A percentile compares a stretch with the other conserved stretches of the same genome.
These are phyloP conservation scores for Houttuynia cordata DNA, from an alignment of 164 flowering plant genomes.

Conservation along the genomic window DNA sequence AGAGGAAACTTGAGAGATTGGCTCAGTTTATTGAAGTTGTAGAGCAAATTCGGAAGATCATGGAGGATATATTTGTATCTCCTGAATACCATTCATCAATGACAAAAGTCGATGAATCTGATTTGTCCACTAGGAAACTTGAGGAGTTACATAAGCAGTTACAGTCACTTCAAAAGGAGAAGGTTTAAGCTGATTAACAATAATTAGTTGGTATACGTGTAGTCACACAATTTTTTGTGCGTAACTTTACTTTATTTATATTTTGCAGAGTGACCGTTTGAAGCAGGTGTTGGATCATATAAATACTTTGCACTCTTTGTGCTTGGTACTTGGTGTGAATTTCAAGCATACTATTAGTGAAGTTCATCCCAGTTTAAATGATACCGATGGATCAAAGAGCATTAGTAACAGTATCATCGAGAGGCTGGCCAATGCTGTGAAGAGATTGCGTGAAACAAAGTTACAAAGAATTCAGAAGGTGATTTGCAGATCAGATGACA, in stretches of 20 bases:
- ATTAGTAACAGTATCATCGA: slow-evolving; percentile 37
- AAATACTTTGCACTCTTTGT: slow-evolving; percentile 35
- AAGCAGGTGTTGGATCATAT: slow-evolving; percentile 44
- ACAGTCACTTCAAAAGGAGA: slow-evolving; percentile 70
- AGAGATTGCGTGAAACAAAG: slow-evolving; percentile 41
- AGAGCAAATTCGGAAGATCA: slow-evolving; percentile 42
- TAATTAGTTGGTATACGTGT: background rate
- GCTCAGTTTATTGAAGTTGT: slow-evolving; percentile 60
- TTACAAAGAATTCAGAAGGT: slow-evolving; percentile 58
- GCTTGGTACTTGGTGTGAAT: slow-evolving; percentile 66
- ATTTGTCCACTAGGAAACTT: slow-evolving; percentile 67
- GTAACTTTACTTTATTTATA: background rate
- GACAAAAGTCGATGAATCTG: slow-evolving; percentile 53
- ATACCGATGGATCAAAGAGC: slow-evolving; percentile 27
- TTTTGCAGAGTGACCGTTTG: slow-evolving; percentile 46
- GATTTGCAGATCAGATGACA: background rate
- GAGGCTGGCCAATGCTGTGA: slow-evolving; percentile 28
- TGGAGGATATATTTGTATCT: slow-evolving; percentile 37
- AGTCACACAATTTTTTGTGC: background rate
- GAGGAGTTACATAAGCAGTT: slow-evolving; percentile 72
- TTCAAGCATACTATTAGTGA: slow-evolving; percentile 35
- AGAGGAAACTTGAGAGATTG: slow-evolving; percentile 60
- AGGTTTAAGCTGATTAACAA: slow-evolving; percentile 30
- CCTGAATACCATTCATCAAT: slow-evolving; percentile 11
- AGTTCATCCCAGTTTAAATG: slow-evolving; percentile 47